Evolutionary conservation across 1,284 basidiomycete genomes (phyloP), one percentile per base, ranked within the genome.

Genomic region (Melampsora americana): DNA sequence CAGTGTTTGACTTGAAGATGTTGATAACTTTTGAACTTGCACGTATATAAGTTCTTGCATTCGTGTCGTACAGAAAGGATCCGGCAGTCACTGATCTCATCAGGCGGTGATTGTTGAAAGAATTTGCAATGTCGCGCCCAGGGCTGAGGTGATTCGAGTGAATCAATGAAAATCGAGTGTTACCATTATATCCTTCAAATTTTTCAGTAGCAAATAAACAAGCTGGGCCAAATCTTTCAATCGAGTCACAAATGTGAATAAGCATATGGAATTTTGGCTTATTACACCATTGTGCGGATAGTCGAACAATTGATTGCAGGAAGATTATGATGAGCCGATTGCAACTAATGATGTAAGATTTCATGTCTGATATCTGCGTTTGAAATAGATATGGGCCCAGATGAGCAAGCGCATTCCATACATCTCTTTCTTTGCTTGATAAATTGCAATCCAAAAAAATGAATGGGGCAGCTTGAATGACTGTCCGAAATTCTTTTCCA

Each of bases 211-310:
- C 18, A 70, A 60, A 70, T 12, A 70, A 30, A n/a, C 9, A 44
- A 23, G 69, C 69, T 7, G 35, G 39, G 5, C 69, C 69, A 48
- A 70, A 70, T 4, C 39, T n/a, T 5, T 44, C 11, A 9, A 81
- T 77, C n/a, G 80, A 80, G 3, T 65, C 66, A 7, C 72, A 61
- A n/a, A 82, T 70, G 28, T 82, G 81, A 1, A 78, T 56, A 5
- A 82, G 3, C 7, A 81, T 65, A 66, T 82, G 81, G 46, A 81
- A 84, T 71, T 85, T 85, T 0, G 83, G 82, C 74, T 85, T 85
- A 74, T 85, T 84, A n/a, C 73, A 84, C 83, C 84, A 83, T 0
- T 80, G n/a, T n/a, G n/a, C n/a, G n/a, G n/a, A n/a, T n/a, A n/a
- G n/a, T n/a, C n/a, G n/a, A n/a, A n/a, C n/a, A n/a, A n/a, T n/a